Evolutionary conservation across 257 asterid genomes (phyloP), one percentile per base, ranked within the genome.

Genomic region (Solanum sejunctum): DNA sequence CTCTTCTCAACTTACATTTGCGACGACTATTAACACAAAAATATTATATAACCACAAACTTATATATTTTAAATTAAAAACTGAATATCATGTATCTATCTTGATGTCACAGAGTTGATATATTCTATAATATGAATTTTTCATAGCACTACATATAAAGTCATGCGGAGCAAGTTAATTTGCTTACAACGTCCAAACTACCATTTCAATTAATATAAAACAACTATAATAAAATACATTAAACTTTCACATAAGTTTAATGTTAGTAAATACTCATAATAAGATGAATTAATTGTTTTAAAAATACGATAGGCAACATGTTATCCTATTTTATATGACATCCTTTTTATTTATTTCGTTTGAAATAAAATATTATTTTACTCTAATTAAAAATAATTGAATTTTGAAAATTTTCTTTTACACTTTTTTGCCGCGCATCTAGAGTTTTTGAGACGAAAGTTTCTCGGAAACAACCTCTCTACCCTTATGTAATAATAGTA

Each of bases 11-110:
- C 2, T 1, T 47, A 0, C 21, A 13, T 21, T 13, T 13, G 17
- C 43, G 6, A 0, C 10, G 4, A 8, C 3, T 21, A 21, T 73
- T 3, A 0, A 1, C 11, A 21, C 4, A 1, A 1, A 12, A 7
- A 47, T 9, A 21, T 47, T 47, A n/a, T 43, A 6, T 72, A 43
- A 6, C 36, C 12, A 58, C 26, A 58, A 9, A 0, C n/a, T 58
- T 58, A 9, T 58, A 9, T 58, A 58, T 1, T 58, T 20, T 57
- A 57, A 21, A 57, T 57, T 57, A 18, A 58, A 58, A 58, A 9
- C 9, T 2, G 2, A 58, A 72, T 0, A 72, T 72, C 12, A 12
- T 8, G 1, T 49, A 49, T 49, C 11, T 4, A 75, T 49, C 81
- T 49, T 23, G 60, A 23, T 21, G 15, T 75, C 13, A 75, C 12